Conservation (phyloP, 331 rosid species). For the Acacia pycnantha region DNA sequence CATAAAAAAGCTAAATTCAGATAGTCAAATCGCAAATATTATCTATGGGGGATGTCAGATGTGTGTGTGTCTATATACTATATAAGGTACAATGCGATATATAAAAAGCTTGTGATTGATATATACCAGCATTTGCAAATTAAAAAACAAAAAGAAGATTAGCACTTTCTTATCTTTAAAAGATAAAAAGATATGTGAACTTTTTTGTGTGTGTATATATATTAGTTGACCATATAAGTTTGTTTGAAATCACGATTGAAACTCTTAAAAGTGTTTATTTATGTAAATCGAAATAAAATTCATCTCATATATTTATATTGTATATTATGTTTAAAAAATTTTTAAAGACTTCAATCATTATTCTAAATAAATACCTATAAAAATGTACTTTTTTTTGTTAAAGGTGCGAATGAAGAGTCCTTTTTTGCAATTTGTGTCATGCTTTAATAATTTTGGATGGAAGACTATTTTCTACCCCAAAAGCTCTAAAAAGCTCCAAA, state of each 20-base stretch:
- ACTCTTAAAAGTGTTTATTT: too few relatives aligned
- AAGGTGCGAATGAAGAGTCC: not conserved
- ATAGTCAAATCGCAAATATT: too few relatives aligned
- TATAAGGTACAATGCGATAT: not conserved
- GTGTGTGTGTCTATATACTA: too few relatives aligned
- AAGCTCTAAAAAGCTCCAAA: not conserved
- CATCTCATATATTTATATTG: too few relatives aligned
- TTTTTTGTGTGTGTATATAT: not conserved
- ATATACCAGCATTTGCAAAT: not conserved
- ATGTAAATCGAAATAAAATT: too few relatives aligned
- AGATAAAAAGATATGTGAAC: not conserved
- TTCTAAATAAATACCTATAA: too few relatives aligned
- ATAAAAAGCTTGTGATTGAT: not conserved
- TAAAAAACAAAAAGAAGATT: not conserved
- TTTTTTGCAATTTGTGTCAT: slow-evolving; percentile 5
- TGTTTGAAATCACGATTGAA: too few relatives aligned
- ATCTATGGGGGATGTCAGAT: rapidly evolving
- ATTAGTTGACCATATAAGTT: not conserved
- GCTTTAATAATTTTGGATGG: not conserved
- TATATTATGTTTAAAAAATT: too few relatives aligned
- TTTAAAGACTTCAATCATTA: too few relatives aligned
- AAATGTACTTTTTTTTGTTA: not conserved
- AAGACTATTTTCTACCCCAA: not conserved
- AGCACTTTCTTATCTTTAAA: not conserved
- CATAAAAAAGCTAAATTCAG: too few relatives aligned